These are phyloP conservation scores for Otatea glauca DNA, from an alignment of 176 grass and related monocot species.

Conservation along the genomic window DNA sequence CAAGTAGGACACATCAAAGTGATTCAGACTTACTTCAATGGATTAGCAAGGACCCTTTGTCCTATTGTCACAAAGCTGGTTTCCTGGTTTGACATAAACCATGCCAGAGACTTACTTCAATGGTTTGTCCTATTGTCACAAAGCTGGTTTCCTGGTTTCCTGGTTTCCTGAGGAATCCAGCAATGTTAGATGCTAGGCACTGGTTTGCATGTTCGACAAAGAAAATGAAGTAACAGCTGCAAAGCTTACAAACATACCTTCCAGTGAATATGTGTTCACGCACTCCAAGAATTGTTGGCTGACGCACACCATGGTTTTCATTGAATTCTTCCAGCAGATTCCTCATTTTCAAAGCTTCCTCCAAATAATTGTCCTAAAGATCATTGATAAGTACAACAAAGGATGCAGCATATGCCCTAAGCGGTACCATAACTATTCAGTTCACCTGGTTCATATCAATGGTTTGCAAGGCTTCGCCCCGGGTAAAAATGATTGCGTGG, in stretches of 20 bases:
- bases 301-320: conserved; percentile 84
- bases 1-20: conserved; percentile 24
- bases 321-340: conserved; percentile 97
- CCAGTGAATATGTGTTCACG: conserved; percentile 98
- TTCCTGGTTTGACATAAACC: conserved; percentile 97
- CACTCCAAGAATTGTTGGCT: conserved; percentile 94
- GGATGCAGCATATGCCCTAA: conserved; percentile 35
- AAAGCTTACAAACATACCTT: conserved; percentile 60
- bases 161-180: too few species aligned
- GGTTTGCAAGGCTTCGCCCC: conserved; percentile 89
- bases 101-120: too few species aligned
- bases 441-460: conserved; percentile 99
- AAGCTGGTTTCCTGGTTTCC: too few species aligned
- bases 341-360: conserved; percentile 97
- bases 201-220: conserved; percentile 30
- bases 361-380: conserved; percentile 94
- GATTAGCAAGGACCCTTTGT: conserved; percentile 88
- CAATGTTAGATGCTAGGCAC: conserved; percentile 44
- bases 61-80: conserved; percentile 98
- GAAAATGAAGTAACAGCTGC: conserved; percentile 19
- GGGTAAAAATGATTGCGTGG: conserved; percentile 97
- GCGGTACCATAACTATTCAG: conserved; percentile 25
- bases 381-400: conserved; percentile 35
- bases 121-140: too few species aligned
- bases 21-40: conserved; percentile 79